Conservation (phyloP, 352 stramenopile species). For the Phytophthora syringae region DNA sequence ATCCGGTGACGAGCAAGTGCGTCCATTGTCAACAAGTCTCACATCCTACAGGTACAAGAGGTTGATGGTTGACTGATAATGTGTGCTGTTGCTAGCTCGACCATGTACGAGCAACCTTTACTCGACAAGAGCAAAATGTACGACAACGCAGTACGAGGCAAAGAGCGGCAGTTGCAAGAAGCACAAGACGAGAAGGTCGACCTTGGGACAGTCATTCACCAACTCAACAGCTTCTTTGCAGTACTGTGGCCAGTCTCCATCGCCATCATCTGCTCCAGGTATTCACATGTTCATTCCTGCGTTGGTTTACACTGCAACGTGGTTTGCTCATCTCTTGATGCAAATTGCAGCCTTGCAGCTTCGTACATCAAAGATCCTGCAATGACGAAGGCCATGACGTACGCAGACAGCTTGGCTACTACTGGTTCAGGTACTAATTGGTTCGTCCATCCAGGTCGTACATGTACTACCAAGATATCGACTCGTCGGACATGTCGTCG, state of each 20-base stretch:
- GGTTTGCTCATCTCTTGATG: not conserved
- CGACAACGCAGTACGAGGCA: slow-evolving; percentile 5
- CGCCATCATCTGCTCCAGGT: slow-evolving; percentile 79
- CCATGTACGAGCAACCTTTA: slow-evolving; percentile 64
- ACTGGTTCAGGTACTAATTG: slow-evolving; percentile 27
- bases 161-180: slow-evolving; percentile 24
- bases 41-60: not conserved
- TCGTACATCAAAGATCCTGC: slow-evolving; percentile 54
- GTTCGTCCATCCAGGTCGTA: slow-evolving; percentile 48
- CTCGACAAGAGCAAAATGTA: slow-evolving; percentile 35
- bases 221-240: slow-evolving; percentile 81
- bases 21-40: not conserved
- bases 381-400: slow-evolving; percentile 68
- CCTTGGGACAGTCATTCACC: slow-evolving; percentile 46
- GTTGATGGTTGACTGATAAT: not conserved
- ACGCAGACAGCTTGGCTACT: slow-evolving; percentile 55
- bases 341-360: slow-evolving; percentile 47
- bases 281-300: not conserved
- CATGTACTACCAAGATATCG: slow-evolving; percentile 85
- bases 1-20: slow-evolving; percentile 36
- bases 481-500: slow-evolving; percentile 46
- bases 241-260: slow-evolving; percentile 76
- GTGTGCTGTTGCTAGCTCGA: slow-evolving; percentile 22
- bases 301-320: not conserved
- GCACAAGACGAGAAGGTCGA: slow-evolving; percentile 27